Evolutionary conservation across 163 green algal species (phyloP).

Genomic region (Prototheca wickerhamii): DNA sequence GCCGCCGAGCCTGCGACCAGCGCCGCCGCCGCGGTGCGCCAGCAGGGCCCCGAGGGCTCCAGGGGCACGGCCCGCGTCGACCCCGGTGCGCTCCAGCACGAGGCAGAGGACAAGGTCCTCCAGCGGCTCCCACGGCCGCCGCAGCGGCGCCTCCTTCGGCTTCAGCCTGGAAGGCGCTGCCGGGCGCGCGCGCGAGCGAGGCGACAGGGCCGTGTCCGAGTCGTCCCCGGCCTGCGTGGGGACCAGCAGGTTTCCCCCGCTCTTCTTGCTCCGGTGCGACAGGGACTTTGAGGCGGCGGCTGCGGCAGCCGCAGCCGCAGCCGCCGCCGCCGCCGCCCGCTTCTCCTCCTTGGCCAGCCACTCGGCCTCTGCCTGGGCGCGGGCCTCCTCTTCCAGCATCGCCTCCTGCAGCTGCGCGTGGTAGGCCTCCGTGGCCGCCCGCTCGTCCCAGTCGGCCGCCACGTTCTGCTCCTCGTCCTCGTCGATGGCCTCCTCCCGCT

Average conservation of each 20-base stretch:
- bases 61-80: no score
- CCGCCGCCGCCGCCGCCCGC: background rate
- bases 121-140: no score
- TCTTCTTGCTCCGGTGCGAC: no score
- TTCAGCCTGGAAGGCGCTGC: no score
- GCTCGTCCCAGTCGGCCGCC: conserved; percentile 47
- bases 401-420: conserved; percentile 27
- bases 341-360: background rate
- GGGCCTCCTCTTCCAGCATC: conserved; percentile 9
- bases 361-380: background rate
- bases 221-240: no score
- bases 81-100: no score
- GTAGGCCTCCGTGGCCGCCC: conserved; percentile 46
- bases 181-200: no score
- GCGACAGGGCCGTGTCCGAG: no score
- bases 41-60: conserved; percentile 3
- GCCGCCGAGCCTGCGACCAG: conserved; percentile 20
- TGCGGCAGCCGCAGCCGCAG: background rate
- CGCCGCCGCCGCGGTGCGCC: conserved; percentile 10
- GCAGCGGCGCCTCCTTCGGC: no score
- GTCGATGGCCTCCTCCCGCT: conserved; percentile 36
- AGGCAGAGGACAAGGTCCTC: no score
- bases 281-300: no score
- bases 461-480: conserved; percentile 45
- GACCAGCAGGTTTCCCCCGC: no score